These are phyloP conservation scores for Zygosaccharomyces sapae DNA, from an alignment of 1,139 yeast genomes.

Conservation along the genomic window DNA sequence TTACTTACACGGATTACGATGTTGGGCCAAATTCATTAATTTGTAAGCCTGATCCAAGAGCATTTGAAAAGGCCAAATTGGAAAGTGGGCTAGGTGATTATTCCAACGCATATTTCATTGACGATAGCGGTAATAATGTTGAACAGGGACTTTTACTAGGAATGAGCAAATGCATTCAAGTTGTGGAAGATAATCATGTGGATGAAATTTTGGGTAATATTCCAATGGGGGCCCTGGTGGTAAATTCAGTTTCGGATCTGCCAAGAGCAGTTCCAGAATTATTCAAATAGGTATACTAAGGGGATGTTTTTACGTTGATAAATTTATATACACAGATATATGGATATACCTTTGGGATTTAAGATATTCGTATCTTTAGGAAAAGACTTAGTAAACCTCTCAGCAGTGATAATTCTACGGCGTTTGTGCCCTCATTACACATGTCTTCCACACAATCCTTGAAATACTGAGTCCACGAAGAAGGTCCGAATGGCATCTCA, in stretches of 20 bases:
- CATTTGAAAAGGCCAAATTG: conserved; percentile 53
- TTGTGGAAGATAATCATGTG: conserved; percentile 41
- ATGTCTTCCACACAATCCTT: conserved; percentile 26
- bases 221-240: conserved; percentile 43
- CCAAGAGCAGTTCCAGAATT: conserved; percentile 48
- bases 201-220: conserved; percentile 37
- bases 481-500: conserved; percentile 19
- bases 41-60: conserved; percentile 78
- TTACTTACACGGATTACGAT: conserved; percentile 84
- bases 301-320: conserved; percentile 27
- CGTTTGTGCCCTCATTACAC: conserved; percentile 19
- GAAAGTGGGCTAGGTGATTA: conserved; percentile 56
- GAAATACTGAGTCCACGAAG: conserved; percentile 17
- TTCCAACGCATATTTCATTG: conserved; percentile 62
- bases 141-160: conserved; percentile 43
- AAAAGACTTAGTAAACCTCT: conserved; percentile 25
- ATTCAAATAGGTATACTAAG: conserved; percentile 35
- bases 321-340: conserved; percentile 4
- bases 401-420: conserved; percentile 28
- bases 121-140: conserved; percentile 71
- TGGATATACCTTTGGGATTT: background rate
- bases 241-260: conserved; percentile 47
- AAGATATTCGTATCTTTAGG: conserved; percentile 11
- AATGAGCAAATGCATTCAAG: conserved; percentile 42
- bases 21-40: conserved; percentile 49